Evolutionary conservation across 305 asterid species (phyloP), one percentile per base, ranked within the genome.

Genomic region (Fraxinus platypoda): DNA sequence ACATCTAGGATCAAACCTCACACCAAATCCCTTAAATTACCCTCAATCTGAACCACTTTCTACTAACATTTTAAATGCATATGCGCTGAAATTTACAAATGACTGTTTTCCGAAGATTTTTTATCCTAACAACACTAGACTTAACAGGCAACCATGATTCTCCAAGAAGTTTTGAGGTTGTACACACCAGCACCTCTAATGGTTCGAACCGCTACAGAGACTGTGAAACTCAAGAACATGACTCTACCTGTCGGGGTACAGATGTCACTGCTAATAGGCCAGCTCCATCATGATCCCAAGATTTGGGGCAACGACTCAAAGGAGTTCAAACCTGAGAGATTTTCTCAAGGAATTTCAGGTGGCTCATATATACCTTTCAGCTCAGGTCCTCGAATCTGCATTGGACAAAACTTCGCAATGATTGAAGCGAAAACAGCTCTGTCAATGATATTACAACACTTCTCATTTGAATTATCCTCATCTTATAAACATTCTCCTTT

Each of bases 321-420:
- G 2, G 91, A 88, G 35, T 91, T 91, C 87, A 85, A 84, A 15
- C 94, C 91, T 1, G 84, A 87, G 80, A 87, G 93, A 77, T 91
- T 88, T 46, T 72, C 81, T 0, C 86, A 85, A 68, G 93, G 93
- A 46, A 21, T 89, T 12, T 75, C 86, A 7, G 80, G 74, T 76
- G 93, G 68, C 57, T 66, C 87, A 8, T 91, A 75, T 71, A 49
- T 88, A 37, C 90, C 93, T 5, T 90, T 91, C 78, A 78, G 90
- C 80, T 62, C 88, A 7, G 93, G 93, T 23, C 93, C 93, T 17
- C 84, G 93, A 9, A 85, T 86, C 28, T 91, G 91, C 81, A 70
- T 86, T 11, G 92, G 91, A 9, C 91, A 87, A 54, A 83, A 86
- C 84, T 88, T 88, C 17, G 85, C 89, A 4, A 83, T 91, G 90